Evolutionary conservation across 2,329 filamentous ascomycete genomes (phyloP), one percentile per base, ranked within the genome.

Genomic region (Colletotrichum eremochloae): DNA sequence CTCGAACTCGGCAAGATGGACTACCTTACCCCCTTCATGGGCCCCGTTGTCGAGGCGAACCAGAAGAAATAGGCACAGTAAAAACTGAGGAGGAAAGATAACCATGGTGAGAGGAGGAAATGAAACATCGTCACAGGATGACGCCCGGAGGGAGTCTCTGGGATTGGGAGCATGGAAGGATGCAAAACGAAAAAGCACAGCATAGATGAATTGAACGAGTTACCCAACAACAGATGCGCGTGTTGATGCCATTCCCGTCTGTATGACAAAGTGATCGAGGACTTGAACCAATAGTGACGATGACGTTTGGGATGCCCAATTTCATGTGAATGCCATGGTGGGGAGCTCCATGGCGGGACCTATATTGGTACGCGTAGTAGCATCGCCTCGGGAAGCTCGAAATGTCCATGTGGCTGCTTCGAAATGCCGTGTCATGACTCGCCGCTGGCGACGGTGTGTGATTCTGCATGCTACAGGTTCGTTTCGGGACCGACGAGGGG

Each of bases 1-100:
- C 87, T 91, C 36, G 84, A 84, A 0, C n/a, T 92, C 18, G 88
- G 88, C 2, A 91, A 91, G 79, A 58, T 76, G 44, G 88, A 91
- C 76, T 91, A 84, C 75, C 75, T 90, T 36, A 12, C 12, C 12
- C 67, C 71, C 42, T 73, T 73, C 44, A 67, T 65, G 71, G 68
- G 44, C 6, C 71, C 71, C 15, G 62, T 71, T 18, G 63, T 71
- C n/a, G 63, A 67, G 63, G 44, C 57, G 33, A 33, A 67, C 68
- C 40, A 67, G 63, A 67, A 71, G 68, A n/a, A 57, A 66, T 66
- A 72, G 69, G 42, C 60, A 55, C 50, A 64, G 50, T 55, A 44
- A 18, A 40, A 14, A 2, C 8, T 20, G 29, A 3, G 8, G 38
- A 11, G 15, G 15, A 7, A 24, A 31, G 15, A 11, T 18, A 12